Evolutionary conservation across 2,329 filamentous ascomycete genomes (phyloP).

Genomic region (Trichoderma breve): DNA sequence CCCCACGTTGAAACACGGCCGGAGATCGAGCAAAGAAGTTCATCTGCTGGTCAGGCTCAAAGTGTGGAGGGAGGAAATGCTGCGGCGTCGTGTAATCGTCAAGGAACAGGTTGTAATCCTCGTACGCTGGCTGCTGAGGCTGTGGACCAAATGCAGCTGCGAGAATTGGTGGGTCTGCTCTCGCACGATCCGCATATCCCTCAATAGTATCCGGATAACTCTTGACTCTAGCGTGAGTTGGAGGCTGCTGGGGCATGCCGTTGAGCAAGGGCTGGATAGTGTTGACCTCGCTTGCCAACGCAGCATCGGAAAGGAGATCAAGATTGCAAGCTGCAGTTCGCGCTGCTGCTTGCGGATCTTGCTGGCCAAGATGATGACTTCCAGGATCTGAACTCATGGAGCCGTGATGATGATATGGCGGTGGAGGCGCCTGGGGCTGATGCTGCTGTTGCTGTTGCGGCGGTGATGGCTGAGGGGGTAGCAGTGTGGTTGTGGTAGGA

Average conservation of each 20-base stretch:
- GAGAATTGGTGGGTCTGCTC: conserved; percentile 46
- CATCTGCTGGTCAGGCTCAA: conserved; percentile 54
- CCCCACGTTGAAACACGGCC: conserved; percentile 39
- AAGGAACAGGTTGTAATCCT: conserved; percentile 59
- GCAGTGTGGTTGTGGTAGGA: conserved; percentile 18
- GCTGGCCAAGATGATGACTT: conserved; percentile 41
- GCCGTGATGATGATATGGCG: conserved; percentile 43
- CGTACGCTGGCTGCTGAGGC: conserved; percentile 40
- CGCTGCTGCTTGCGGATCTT: conserved; percentile 47
- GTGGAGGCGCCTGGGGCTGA: conserved; percentile 20
- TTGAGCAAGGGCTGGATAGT: conserved; percentile 51
- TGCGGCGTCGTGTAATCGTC: conserved; percentile 56
- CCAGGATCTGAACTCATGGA: conserved; percentile 36
- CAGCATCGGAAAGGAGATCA: conserved; percentile 59
- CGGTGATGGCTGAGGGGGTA: conserved; percentile 13
- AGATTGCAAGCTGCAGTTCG: conserved; percentile 54
- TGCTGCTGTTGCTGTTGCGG: conserved; percentile 22
- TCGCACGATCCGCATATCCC: conserved; percentile 47
- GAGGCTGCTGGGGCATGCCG: conserved; percentile 42
- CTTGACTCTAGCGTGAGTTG: conserved; percentile 46
- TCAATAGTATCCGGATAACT: conserved; percentile 48
- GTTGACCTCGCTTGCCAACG: conserved; percentile 54
- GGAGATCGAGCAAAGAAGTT: conserved; percentile 49
- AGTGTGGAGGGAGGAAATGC: conserved; percentile 54
- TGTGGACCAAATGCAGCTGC: conserved; percentile 38